phyloP scores from a whole-genome alignment of 1,139 yeast genomes.

The Arxiozyma slooffiae region DNA sequence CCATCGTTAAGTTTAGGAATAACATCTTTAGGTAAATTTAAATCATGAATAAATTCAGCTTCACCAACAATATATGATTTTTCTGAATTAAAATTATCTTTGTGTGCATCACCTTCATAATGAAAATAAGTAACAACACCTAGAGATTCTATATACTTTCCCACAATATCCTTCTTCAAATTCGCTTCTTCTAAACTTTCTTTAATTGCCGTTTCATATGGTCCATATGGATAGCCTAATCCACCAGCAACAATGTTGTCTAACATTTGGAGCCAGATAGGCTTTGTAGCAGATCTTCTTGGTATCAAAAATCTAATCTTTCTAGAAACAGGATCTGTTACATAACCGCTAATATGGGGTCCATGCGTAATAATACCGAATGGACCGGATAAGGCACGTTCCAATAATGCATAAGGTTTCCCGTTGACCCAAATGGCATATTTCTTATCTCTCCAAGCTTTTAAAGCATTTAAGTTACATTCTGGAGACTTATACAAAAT shows the following conservation, averaged over 20 bases:
- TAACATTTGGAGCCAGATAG: conserved; percentile 81
- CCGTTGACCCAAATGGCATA: conserved; percentile 60
- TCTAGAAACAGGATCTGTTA: conserved; percentile 36
- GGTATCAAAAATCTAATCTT: conserved; percentile 74
- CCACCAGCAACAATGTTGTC: conserved; percentile 97
- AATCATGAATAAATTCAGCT: conserved; percentile 69
- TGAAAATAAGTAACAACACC: conserved; percentile 69
- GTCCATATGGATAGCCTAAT: conserved; percentile 68
- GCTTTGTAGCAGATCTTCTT: conserved; percentile 61
- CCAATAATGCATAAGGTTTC: conserved; percentile 57
- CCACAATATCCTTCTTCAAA: conserved; percentile 43
- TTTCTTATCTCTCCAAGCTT: conserved; percentile 84
- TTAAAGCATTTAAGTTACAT: conserved; percentile 27
- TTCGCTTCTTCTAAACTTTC: conserved; percentile 93
- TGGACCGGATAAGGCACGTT: conserved; percentile 70
- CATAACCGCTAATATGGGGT: conserved; percentile 73
- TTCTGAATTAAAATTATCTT: conserved; percentile 32
- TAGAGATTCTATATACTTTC: conserved; percentile 36
- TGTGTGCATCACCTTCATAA: conserved; percentile 24
- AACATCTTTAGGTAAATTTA: conserved; percentile 43
- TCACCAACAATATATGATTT: conserved; percentile 73
- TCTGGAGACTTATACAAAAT: conserved; percentile 10
- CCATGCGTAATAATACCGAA: conserved; percentile 88
- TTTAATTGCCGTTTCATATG: conserved; percentile 67
- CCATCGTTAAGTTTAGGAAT: conserved; percentile 73